A percentile compares a stretch with the other conserved stretches of the same genome.
Evolutionary conservation across 169 alveolate species (phyloP).

Genomic region (Cryptosporidium viatorum): DNA sequence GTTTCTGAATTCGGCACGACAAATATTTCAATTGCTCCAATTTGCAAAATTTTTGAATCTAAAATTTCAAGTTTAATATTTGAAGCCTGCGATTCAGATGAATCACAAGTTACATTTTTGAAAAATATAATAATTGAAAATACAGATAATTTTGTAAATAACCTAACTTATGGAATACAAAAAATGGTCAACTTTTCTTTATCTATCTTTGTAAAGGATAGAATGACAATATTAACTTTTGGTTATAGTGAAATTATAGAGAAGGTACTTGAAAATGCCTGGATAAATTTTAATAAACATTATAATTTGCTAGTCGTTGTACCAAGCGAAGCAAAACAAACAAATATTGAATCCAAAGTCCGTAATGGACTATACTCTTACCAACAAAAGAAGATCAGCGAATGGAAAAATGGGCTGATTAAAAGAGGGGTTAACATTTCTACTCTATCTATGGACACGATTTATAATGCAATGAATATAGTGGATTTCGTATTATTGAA

Average conservation of each 20-base stretch:
- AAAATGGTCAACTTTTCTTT: slow-evolving; percentile 22
- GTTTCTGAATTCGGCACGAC: slow-evolving; percentile 32
- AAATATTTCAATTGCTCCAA: slow-evolving; percentile 54
- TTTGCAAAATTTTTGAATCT: slow-evolving; percentile 53
- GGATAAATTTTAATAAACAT: slow-evolving; percentile 35
- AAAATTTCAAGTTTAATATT: neutral
- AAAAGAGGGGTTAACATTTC: slow-evolving; percentile 20
- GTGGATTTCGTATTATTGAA: slow-evolving; percentile 56
- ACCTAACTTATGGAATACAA: slow-evolving; percentile 30
- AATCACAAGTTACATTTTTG: neutral
- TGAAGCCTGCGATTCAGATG: neutral
- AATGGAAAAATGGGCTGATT: slow-evolving; percentile 26
- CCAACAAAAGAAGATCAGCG: slow-evolving; percentile 18
- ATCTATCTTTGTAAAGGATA: slow-evolving; percentile 43
- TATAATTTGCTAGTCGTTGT: slow-evolving; percentile 44
- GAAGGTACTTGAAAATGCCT: slow-evolving; percentile 45
- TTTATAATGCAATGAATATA: slow-evolving; percentile 61
- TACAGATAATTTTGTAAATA: slow-evolving; percentile 21
- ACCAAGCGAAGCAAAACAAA: slow-evolving; percentile 15
- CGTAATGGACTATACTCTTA: slow-evolving; percentile 23
- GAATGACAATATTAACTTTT: slow-evolving; percentile 60
- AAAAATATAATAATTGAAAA: slow-evolving; percentile 10
- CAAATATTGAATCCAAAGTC: slow-evolving; percentile 2
- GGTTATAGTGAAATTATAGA: slow-evolving; percentile 61
- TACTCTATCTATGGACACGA: slow-evolving; percentile 33